These are phyloP conservation scores for Pyrenochaeta sp. DNA, from an alignment of 2,329 filamentous ascomycete genomes.

Conservation along the genomic window DNA sequence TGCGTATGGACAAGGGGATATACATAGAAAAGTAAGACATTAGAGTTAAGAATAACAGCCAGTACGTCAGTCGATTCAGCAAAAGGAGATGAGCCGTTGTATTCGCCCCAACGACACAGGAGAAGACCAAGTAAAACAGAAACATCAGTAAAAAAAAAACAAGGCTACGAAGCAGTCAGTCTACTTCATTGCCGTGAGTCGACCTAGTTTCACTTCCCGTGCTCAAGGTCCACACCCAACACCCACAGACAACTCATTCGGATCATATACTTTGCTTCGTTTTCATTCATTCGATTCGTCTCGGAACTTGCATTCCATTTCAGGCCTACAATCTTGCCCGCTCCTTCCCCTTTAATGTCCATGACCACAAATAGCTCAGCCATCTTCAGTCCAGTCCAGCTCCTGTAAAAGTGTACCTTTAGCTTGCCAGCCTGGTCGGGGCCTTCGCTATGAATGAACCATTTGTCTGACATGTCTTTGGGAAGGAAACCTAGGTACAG, in stretches of 20 bases:
- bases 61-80: background rate
- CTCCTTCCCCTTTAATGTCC: conserved; percentile 45
- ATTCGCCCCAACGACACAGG: background rate
- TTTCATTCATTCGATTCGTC: conserved; percentile 36
- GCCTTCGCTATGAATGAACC: conserved; percentile 47
- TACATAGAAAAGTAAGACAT: background rate
- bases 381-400: conserved; percentile 44
- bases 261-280: conserved; percentile 42
- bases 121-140: background rate
- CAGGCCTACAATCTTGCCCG: conserved; percentile 46
- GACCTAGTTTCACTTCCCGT: conserved; percentile 63
- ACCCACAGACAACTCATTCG: conserved; percentile 32
- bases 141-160: background rate
- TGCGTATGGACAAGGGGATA: background rate
- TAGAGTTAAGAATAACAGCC: background rate
- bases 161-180: no score
- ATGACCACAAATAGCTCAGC: conserved; percentile 46
- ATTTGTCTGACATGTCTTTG: conserved; percentile 35
- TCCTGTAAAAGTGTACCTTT: conserved; percentile 46
- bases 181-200: background rate
- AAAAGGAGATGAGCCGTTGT: background rate
- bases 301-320: conserved; percentile 44
- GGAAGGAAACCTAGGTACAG: conserved; percentile 43
- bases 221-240: conserved; percentile 49
- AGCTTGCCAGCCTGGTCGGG: conserved; percentile 44